phyloP scores from a whole-genome alignment of 345 rosid genomes.

The Zanthoxylum bungeanum region DNA sequence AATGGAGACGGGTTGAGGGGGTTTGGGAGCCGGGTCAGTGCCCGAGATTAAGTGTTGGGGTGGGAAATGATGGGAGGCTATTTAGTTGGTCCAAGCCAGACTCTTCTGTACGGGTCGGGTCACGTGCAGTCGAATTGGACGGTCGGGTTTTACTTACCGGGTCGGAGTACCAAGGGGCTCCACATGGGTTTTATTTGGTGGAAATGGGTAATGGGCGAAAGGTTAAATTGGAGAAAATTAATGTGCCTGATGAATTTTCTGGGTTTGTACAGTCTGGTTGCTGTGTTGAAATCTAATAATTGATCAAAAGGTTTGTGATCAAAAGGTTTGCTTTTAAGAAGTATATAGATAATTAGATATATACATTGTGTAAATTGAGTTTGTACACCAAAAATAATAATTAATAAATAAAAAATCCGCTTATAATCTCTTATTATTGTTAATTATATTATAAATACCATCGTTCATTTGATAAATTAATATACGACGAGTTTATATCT shows the following conservation, averaged over 20 bases:
- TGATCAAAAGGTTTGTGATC: not conserved
- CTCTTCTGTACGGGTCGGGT: constrained; percentile 30
- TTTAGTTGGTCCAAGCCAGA: constrained; percentile 28
- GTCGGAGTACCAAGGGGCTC: constrained; percentile 47
- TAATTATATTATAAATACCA: too few relatives aligned
- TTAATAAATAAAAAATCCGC: too few relatives aligned
- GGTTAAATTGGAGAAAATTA: constrained; percentile 34
- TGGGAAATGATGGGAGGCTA: constrained; percentile 24
- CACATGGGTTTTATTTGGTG: constrained; percentile 37
- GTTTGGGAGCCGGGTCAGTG: constrained; percentile 46
- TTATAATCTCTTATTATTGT: too few relatives aligned
- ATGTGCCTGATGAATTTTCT: constrained; percentile 35
- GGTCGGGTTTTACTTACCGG: constrained; percentile 41
- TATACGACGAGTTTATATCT: too few relatives aligned
- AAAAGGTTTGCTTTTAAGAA: too few relatives aligned
- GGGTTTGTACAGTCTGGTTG: constrained; percentile 65
- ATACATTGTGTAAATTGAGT: too few relatives aligned
- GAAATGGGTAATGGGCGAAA: constrained; percentile 24
- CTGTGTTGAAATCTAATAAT: constrained; percentile 42
- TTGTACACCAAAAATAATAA: too few relatives aligned
- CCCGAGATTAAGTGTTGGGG: constrained; percentile 37
- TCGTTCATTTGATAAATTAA: too few relatives aligned
- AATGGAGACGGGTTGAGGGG: constrained; percentile 43
- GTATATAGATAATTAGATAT: too few relatives aligned
- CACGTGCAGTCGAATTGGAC: constrained; percentile 34